Evolutionary conservation across 2,329 filamentous ascomycete genomes (phyloP), one percentile per base, ranked within the genome.

Genomic region (Claviceps sp.): DNA sequence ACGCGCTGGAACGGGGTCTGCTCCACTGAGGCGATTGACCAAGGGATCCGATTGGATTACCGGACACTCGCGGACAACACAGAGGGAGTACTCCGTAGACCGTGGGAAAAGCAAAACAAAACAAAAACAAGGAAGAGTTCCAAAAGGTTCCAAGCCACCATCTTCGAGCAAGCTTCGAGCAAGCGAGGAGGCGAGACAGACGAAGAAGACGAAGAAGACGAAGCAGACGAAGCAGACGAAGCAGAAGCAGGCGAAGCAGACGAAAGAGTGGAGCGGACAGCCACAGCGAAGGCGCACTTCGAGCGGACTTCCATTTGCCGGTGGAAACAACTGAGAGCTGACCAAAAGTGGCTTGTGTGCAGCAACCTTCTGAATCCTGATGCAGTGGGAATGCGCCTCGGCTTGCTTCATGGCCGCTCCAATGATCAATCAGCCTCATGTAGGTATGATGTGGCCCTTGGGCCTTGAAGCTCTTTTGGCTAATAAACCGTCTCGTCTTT

Each of bases 71-170:
- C 42, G 24, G 20, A 44, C 42, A 24, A 14, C 41, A 2, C 9
- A 43, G 42, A 16, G 24, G 42, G 5, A 45, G 22, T 18, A 18
- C 18, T 18, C 20, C 14, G 11, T n/a, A 11, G 11, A 11, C 18
- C 20, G 14, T 4, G 9, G 8, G 11, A n/a, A 16, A 44, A 4
- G n/a, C 5, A 11, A 30, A n/a, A 40, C 16, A 18, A 42, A 13
- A 14, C n/a, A 41, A 47, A 52, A 52, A 52, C 46, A 52, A 52
- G 51, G 51, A 22, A 49, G 47, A 49, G 30, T 36, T 48, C 18
- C 30, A 36, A 11, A 9, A 11, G 11, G 30, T 34, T 34, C 9
- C 9, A 34, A 34, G 7, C 16, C 38, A 41, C n/a, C 38, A n/a
- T 41, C 38, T 18, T 18, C 38, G 14, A 37, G 26, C 24, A 42